These are phyloP conservation scores for Suillus alpinus DNA, from an alignment of 768 basidiomycete species.

Conservation along the genomic window DNA sequence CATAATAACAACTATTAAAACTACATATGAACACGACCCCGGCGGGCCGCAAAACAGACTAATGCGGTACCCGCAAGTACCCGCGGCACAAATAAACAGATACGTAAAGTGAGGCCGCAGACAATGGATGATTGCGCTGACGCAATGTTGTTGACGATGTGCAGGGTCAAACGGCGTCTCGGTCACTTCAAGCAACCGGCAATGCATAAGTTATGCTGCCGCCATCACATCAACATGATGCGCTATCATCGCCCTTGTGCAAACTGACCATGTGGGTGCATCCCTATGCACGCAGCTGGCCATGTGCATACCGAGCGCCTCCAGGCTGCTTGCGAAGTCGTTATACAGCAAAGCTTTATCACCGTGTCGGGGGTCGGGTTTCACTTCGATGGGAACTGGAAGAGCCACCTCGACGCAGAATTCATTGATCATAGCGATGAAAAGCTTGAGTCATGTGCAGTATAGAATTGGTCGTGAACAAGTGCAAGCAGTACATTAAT, in stretches of 20 bases:
- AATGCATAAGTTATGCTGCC: neutral
- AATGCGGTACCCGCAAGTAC: neutral
- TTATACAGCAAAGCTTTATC: neutral
- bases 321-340: too few relatives aligned
- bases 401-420: neutral
- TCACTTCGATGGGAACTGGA: neutral
- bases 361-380: neutral
- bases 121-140: neutral
- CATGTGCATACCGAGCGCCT: neutral
- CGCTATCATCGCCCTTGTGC: neutral
- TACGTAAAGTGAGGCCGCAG: neutral
- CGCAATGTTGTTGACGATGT: neutral
- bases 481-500: neutral
- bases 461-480: neutral
- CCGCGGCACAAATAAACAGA: neutral
- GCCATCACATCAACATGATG: neutral
- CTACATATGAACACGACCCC: neutral
- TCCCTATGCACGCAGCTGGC: neutral
- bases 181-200: constrained; percentile 2
- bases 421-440: neutral
- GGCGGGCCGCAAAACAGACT: neutral
- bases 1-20: neutral
- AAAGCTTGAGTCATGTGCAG: neutral
- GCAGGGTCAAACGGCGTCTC: neutral
- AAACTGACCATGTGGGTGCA: neutral